Evolutionary conservation across 2,329 filamentous ascomycete species (phyloP).

Genomic region (Pseudogymnoascus sp.): DNA sequence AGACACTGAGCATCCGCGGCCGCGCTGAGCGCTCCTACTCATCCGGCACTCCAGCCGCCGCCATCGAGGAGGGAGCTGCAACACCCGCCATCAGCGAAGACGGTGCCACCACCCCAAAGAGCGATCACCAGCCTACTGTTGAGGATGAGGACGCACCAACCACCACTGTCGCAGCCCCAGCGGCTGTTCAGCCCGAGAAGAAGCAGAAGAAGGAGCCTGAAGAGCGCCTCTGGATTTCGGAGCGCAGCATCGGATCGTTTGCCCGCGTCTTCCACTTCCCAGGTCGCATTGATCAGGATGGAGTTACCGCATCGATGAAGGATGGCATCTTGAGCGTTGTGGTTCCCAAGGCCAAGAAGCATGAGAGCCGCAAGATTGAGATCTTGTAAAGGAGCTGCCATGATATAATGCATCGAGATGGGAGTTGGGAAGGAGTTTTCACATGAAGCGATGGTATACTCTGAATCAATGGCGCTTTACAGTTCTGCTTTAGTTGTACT

Average conservation of each 20-base stretch:
- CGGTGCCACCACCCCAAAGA: slow-evolving; percentile 24
- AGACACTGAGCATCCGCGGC: slow-evolving; percentile 64
- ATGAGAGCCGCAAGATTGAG: slow-evolving; percentile 40
- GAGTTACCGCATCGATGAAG: slow-evolving; percentile 50
- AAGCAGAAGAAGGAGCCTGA: slow-evolving; percentile 30
- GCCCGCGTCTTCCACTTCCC: slow-evolving; percentile 59
- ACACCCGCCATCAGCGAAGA: slow-evolving; percentile 19
- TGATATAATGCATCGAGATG: neutral
- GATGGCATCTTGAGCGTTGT: slow-evolving; percentile 53
- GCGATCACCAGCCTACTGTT: slow-evolving; percentile 31
- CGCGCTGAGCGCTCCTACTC: slow-evolving; percentile 54
- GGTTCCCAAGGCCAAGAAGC: slow-evolving; percentile 56
- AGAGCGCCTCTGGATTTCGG: slow-evolving; percentile 58
- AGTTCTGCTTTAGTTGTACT: slow-evolving; percentile 3
- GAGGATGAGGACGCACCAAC: slow-evolving; percentile 29
- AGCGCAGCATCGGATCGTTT: slow-evolving; percentile 57
- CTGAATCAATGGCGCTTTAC: neutral
- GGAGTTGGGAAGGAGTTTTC: neutral
- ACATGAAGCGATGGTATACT: neutral
- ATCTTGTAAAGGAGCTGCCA: neutral
- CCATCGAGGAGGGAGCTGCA: slow-evolving; percentile 20
- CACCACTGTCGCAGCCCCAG: slow-evolving; percentile 12
- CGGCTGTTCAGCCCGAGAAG: slow-evolving; percentile 23
- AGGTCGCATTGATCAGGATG: slow-evolving; percentile 48
- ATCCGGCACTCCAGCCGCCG: slow-evolving; percentile 37